A percentile compares a stretch with the other conserved stretches of the same genome.
Conservation (phyloP, 345 rosid species). For the Litchi chinensis region DNA sequence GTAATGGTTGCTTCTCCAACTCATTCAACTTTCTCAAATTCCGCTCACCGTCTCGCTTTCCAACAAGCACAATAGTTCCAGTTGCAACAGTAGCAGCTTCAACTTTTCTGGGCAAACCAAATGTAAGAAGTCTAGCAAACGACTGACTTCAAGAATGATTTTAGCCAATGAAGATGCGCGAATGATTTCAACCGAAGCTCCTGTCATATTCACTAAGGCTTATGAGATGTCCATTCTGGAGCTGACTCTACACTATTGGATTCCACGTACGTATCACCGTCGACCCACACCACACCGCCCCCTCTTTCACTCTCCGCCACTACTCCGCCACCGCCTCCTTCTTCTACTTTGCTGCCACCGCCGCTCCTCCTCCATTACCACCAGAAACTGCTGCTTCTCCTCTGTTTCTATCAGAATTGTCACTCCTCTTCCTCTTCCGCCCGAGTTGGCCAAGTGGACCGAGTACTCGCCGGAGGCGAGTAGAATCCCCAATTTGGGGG, state of each 20-base stretch:
- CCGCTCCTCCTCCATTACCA: too few species aligned
- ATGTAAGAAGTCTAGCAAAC: slow-evolving; percentile 59
- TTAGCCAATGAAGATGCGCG: slow-evolving; percentile 55
- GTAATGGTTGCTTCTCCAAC: slow-evolving; percentile 37
- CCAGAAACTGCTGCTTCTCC: too few species aligned
- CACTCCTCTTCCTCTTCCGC: too few species aligned
- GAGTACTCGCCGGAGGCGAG: too few species aligned
- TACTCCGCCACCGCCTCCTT: too few species aligned
- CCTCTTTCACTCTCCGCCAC: too few species aligned
- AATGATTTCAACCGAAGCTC: slow-evolving; percentile 62
- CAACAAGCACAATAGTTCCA: slow-evolving; percentile 59
- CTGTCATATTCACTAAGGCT: slow-evolving; percentile 57
- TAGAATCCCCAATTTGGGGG: too few species aligned
- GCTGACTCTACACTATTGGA: slow-evolving; percentile 58
- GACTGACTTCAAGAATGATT: slow-evolving; percentile 51
- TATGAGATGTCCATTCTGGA: slow-evolving; percentile 63
- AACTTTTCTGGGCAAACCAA: slow-evolving; percentile 55
- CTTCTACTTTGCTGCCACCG: too few species aligned
- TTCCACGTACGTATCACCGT: slow-evolving; percentile 11
- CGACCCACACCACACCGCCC: too few species aligned
- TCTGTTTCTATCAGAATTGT: too few species aligned
- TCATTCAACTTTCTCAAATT: slow-evolving; percentile 28
- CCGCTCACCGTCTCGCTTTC: slow-evolving; percentile 41
- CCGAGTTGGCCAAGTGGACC: too few species aligned
- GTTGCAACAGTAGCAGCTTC: slow-evolving; percentile 55